A percentile compares a stretch with the other conserved stretches of the same genome.
Evolutionary conservation across 164 flowering plant species (phyloP).

Genomic region (Liquidambar formosana): DNA sequence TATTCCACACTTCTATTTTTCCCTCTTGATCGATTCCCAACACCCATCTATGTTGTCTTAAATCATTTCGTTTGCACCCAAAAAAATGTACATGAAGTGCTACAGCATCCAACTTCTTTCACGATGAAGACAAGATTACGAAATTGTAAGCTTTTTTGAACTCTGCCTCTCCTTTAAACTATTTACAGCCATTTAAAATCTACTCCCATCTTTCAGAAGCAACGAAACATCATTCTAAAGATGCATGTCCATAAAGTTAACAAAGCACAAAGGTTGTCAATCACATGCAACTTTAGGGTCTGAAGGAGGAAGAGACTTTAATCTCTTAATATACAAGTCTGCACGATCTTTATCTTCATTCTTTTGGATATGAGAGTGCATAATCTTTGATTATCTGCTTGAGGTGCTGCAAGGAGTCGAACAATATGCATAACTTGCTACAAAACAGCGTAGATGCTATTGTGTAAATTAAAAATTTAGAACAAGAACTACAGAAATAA

Average conservation of each 20-base stretch:
- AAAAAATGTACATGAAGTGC: too few species aligned
- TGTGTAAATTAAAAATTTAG: too few species aligned
- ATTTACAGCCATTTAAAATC: not conserved
- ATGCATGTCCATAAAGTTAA: not conserved
- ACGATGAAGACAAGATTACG: too few species aligned
- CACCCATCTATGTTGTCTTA: not conserved
- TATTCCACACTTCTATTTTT: too few species aligned
- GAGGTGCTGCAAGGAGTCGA: conserved; percentile 37
- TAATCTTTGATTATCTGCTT: conserved; percentile 60
- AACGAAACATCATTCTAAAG: not conserved
- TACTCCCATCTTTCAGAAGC: not conserved
- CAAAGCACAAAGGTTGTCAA: not conserved
- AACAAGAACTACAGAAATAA: too few species aligned
- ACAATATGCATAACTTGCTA: not conserved
- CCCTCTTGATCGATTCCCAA: too few species aligned
- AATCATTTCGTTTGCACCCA: not conserved
- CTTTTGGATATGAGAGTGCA: conserved; percentile 32
- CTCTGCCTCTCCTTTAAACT: not conserved
- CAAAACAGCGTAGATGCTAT: too few species aligned
- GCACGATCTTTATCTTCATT: conserved; percentile 17
- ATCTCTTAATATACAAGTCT: not conserved
- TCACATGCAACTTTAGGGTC: too few species aligned
- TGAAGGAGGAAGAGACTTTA: not conserved
- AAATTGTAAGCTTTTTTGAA: not conserved
- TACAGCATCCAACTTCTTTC: too few species aligned